Evolutionary conservation across 345 rosid genomes (phyloP).

Genomic region (Punica granatum): DNA sequence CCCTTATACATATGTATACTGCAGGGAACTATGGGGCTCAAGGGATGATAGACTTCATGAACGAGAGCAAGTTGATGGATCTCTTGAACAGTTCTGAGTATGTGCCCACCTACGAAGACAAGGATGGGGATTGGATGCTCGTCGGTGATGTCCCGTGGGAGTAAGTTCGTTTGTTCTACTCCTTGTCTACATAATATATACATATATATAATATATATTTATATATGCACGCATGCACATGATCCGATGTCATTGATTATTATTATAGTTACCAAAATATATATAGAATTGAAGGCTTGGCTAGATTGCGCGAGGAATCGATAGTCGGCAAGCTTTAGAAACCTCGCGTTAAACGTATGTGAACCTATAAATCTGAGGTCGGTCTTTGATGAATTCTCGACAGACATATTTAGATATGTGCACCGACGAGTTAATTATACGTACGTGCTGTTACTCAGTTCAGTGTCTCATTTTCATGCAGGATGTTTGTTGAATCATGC

Average conservation of each 20-base stretch:
- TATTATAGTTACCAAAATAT: no score
- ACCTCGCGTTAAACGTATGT: no score
- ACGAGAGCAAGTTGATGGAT: slow-evolving; percentile 89
- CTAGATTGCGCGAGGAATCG: no score
- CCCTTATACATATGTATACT: background rate
- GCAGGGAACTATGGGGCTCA: slow-evolving; percentile 52
- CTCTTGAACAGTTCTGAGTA: slow-evolving; percentile 81
- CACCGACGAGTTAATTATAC: no score
- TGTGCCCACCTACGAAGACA: slow-evolving; percentile 94
- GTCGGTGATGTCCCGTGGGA: slow-evolving; percentile 99
- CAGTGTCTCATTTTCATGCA: slow-evolving; percentile 13
- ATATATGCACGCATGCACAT: background rate
- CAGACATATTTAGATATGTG: no score
- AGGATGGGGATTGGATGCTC: slow-evolving; percentile 99
- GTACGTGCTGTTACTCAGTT: no score
- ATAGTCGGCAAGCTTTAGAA: no score
- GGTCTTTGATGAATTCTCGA: no score
- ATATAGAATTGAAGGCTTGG: no score
- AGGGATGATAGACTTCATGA: slow-evolving; percentile 99
- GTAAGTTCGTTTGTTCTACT: slow-evolving; percentile 35
- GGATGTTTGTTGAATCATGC: slow-evolving; percentile 98
- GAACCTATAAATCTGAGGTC: no score
- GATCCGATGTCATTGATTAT: background rate
- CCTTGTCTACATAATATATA: background rate
- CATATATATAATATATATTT: background rate